Percentiles rank a stretch among this genome's conserved stretches.
These are phyloP conservation scores for Reutealis trisperma DNA, from an alignment of 345 rosid species.

Conservation along the genomic window DNA sequence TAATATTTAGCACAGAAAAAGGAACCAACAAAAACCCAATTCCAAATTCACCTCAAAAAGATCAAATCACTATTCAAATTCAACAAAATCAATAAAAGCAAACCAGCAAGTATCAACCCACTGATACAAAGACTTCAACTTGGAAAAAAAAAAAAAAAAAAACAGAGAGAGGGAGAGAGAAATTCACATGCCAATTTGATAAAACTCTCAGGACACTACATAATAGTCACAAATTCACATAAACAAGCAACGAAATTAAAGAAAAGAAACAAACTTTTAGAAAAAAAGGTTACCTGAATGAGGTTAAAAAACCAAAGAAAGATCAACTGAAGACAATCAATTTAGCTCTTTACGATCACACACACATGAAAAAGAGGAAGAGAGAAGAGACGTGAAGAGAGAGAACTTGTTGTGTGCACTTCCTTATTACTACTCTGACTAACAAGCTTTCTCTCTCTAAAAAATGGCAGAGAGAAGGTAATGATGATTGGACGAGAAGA, in stretches of 20 bases:
- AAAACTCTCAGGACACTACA: neutral
- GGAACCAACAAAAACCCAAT: neutral
- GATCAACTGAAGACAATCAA: slow-evolving; percentile 6
- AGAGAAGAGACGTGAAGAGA: slow-evolving; percentile 26
- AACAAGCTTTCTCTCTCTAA: slow-evolving; percentile 9
- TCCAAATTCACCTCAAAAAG: neutral
- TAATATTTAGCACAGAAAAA: neutral
- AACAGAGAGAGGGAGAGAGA: too few relatives aligned
- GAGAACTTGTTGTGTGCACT: slow-evolving; percentile 8
- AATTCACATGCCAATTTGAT: neutral
- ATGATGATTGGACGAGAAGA: slow-evolving; percentile 48
- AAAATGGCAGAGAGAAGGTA: neutral
- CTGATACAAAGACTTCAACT: neutral
- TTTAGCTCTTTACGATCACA: slow-evolving; percentile 11
- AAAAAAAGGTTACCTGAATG: neutral
- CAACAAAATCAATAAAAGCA: neutral
- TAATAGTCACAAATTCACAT: neutral
- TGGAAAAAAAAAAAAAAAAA: neutral
- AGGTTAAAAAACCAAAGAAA: neutral
- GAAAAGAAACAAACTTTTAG: slow-evolving; percentile 4
- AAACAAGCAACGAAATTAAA: neutral
- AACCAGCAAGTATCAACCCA: neutral
- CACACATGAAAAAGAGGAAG: neutral
- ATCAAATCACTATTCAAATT: slow-evolving; percentile 8
- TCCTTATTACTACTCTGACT: neutral